Conservation (phyloP, 1,139 yeast species). For the Candida albicans region DNA sequence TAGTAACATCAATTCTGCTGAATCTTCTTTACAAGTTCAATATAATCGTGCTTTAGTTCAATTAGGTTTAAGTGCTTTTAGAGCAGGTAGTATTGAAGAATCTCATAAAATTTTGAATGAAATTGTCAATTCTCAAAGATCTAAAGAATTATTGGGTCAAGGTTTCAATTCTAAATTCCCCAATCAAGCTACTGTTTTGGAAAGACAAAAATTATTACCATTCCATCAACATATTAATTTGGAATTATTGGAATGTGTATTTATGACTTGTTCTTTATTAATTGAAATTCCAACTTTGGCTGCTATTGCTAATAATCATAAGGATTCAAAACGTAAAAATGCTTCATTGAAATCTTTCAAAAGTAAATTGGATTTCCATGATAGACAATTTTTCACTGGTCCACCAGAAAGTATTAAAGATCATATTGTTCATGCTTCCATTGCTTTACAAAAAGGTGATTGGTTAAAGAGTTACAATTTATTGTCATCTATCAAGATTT, state of each 20-base stretch:
- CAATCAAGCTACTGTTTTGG: slow-evolving; percentile 56
- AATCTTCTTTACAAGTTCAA: slow-evolving; percentile 81
- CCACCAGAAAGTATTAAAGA: slow-evolving; percentile 98
- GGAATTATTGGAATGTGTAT: slow-evolving; percentile 92
- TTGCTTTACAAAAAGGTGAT: slow-evolving; percentile 84
- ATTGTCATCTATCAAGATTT: slow-evolving; percentile 76
- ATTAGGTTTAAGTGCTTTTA: slow-evolving; percentile 94
- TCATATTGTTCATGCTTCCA: slow-evolving; percentile 90
- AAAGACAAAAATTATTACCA: slow-evolving; percentile 85
- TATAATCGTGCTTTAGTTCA: slow-evolving; percentile 96
- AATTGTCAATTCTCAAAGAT: slow-evolving; percentile 80
- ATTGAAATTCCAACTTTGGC: slow-evolving; percentile 87
- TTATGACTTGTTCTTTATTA: slow-evolving; percentile 85
- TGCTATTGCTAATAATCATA: slow-evolving; percentile 38
- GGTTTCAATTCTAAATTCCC: slow-evolving; percentile 74
- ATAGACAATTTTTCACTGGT: slow-evolving; percentile 93
- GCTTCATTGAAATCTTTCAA: slow-evolving; percentile 81
- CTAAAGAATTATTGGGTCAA: slow-evolving; percentile 93
- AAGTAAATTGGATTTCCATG: slow-evolving; percentile 89
- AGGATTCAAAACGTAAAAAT: slow-evolving; percentile 56
- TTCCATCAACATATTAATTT: slow-evolving; percentile 98
- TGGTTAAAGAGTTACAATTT: slow-evolving; percentile 79
- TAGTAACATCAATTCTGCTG: slow-evolving; percentile 78
- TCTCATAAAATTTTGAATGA: slow-evolving; percentile 87
- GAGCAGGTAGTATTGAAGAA: slow-evolving; percentile 82